Base-by-base conservation (phyloP, 2,329 filamentous ascomycete genomes). In the Dactylellina leptospora region DNA sequence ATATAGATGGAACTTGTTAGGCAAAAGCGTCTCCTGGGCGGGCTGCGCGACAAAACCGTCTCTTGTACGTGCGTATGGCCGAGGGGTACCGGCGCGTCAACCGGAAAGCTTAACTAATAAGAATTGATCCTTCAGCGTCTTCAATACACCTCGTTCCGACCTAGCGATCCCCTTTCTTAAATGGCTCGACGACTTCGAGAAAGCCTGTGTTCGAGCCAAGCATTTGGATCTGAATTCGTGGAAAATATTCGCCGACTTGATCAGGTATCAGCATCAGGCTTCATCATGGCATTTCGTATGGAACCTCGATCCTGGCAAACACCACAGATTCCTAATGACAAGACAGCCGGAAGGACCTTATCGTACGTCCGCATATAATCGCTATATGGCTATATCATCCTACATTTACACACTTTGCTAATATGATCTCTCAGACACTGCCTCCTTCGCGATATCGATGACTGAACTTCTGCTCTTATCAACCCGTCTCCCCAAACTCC, bases 361-460 rank as follows among this genome's bases (percentile, higher is more conserved):
- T 22, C 53, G 68, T 72, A 72, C 6, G 59, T 9, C 11, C 2
- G 10, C 6, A 11, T 18, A 22, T 23, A 20, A n/a, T 2, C 8
- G 36, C 3, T 22, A 30, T 20, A 44, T n/a, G 27, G 5, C 25
- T 4, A 45, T 30, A 10, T n/a, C 23, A 36, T 11, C 8, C 27
- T 16, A 42, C 10, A 16, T 13, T n/a, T 22, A n/a, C n/a, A n/a
- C n/a, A n/a, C 2, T 28, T 47, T 4, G 30, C 30, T 51, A 23
- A 61, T 42, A 25, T 3, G 4, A 1, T n/a, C 9, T 22, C 42
- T 16, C 30, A 72, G 68, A 72, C 9, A 72, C 59, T 9, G 68
- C 68, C 22, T 72, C 68, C 45, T 72, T 72, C 27, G 68, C 68
- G n/a, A 72, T 72, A n/a, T 64, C 68, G 2, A 72, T 72, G 68